A percentile compares a stretch with the other conserved stretches of the same genome.
These are phyloP conservation scores for Diaporthe nobilis DNA, from an alignment of 2,329 filamentous ascomycete genomes.

Conservation along the genomic window DNA sequence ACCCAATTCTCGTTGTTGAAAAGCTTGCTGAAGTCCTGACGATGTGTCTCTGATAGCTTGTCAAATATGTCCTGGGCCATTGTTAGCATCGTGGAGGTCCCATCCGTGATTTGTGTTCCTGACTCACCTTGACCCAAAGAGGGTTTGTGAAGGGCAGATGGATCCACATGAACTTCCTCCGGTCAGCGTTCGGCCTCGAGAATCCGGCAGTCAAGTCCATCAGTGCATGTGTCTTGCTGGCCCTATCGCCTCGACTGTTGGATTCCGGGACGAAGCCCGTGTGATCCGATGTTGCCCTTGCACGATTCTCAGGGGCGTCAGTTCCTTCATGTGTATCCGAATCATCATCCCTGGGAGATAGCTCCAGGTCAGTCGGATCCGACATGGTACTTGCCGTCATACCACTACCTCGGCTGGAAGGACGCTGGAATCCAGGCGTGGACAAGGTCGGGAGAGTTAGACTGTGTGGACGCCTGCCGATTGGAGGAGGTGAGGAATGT, in stretches of 20 bases:
- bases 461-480: constrained; percentile 47
- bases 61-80: constrained; percentile 49
- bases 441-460: constrained; percentile 52
- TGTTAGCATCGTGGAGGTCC: constrained; percentile 43
- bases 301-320: not conserved
- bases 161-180: constrained; percentile 70
- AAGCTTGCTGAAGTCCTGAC: constrained; percentile 54
- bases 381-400: constrained; percentile 49
- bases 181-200: constrained; percentile 54
- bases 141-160: constrained; percentile 71
- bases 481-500: not conserved
- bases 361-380: constrained; percentile 48
- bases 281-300: constrained; percentile 13
- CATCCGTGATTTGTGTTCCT: constrained; percentile 23
- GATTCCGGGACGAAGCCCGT: constrained; percentile 17
- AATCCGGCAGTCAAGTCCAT: constrained; percentile 56
- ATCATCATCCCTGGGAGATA: constrained; percentile 44
- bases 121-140: constrained; percentile 68
- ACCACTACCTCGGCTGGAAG: constrained; percentile 51
- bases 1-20: constrained; percentile 59
- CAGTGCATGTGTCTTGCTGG: constrained; percentile 44
- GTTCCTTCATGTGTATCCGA: not conserved
- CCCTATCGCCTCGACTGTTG: constrained; percentile 26
- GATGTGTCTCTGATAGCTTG: constrained; percentile 60
- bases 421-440: constrained; percentile 48